Evolutionary conservation across 139 green algal species (phyloP).

Genomic region (Eudorina sp.): DNA sequence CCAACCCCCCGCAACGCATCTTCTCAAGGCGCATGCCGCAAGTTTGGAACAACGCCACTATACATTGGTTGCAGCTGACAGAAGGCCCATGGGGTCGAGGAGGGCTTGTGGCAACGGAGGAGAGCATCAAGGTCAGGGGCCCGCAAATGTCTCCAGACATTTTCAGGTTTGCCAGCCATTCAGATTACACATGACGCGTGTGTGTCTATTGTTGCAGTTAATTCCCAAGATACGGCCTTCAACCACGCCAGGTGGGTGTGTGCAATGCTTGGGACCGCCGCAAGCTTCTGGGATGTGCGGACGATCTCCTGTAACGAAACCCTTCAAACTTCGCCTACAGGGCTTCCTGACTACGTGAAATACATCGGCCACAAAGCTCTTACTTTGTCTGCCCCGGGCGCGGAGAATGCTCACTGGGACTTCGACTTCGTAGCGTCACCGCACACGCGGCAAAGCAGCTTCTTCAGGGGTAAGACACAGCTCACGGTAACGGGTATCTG

Average conservation of each 20-base stretch:
- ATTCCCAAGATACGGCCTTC: constrained; percentile 43
- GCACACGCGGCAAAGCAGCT: constrained; percentile 20
- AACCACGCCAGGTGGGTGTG: constrained; percentile 20
- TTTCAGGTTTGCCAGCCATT: too few relatives aligned
- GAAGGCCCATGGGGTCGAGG: constrained; percentile 17
- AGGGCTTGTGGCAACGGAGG: not conserved
- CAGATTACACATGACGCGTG: too few relatives aligned
- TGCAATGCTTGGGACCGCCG: not conserved
- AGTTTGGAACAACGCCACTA: not conserved
- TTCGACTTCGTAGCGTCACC: constrained; percentile 30
- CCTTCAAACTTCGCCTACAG: not conserved
- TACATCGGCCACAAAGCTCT: constrained; percentile 12
- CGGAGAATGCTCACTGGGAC: not conserved
- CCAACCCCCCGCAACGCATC: not conserved
- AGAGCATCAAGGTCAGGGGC: constrained; percentile 11
- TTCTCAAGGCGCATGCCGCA: not conserved
- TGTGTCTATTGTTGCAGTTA: constrained; percentile 2
- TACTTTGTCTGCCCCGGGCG: not conserved
- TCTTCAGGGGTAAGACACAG: constrained; percentile 26
- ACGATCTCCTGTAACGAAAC: not conserved
- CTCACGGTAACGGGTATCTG: too few relatives aligned
- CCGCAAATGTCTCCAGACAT: too few relatives aligned
- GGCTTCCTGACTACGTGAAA: constrained; percentile 18
- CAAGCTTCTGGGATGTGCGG: too few relatives aligned
- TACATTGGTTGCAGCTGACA: not conserved